Evolutionary conservation across 2,329 filamentous ascomycete species (phyloP).

Genomic region (Alternaria rosae): DNA sequence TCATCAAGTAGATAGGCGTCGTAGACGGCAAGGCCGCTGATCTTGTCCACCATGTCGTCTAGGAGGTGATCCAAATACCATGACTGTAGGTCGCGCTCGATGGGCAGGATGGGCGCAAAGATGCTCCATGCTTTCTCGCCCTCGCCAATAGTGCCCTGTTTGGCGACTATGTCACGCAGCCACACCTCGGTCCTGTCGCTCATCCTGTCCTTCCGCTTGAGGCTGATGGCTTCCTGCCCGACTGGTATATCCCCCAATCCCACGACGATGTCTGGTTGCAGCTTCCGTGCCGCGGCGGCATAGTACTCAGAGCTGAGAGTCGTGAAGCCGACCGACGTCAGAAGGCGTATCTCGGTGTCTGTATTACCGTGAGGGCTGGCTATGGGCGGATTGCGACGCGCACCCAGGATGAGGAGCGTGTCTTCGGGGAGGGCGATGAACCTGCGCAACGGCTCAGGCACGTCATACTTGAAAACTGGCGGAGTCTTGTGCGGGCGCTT

Average conservation of each 20-base stretch:
- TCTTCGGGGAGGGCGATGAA: slow-evolving; percentile 78
- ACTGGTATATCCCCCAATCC: slow-evolving; percentile 77
- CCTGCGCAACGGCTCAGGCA: slow-evolving; percentile 67
- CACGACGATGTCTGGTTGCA: slow-evolving; percentile 82
- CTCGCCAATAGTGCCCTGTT: slow-evolving; percentile 44
- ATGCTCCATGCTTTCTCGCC: slow-evolving; percentile 48
- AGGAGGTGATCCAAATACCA: slow-evolving; percentile 79
- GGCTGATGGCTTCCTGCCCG: slow-evolving; percentile 63
- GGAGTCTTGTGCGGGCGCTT: slow-evolving; percentile 59
- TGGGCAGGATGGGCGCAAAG: slow-evolving; percentile 73
- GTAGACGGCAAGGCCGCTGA: slow-evolving; percentile 78
- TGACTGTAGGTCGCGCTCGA: slow-evolving; percentile 77
- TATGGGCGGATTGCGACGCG: slow-evolving; percentile 80
- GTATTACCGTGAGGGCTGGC: slow-evolving; percentile 73
- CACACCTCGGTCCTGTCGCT: slow-evolving; percentile 84
- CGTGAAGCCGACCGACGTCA: slow-evolving; percentile 87
- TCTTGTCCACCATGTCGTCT: slow-evolving; percentile 63
- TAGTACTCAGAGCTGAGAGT: slow-evolving; percentile 75
- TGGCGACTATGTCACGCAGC: slow-evolving; percentile 71
- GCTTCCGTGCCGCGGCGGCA: slow-evolving; percentile 66
- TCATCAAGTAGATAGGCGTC: slow-evolving; percentile 73
- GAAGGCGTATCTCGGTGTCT: slow-evolving; percentile 74
- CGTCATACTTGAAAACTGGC: slow-evolving; percentile 61
- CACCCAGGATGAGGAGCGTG: slow-evolving; percentile 73
- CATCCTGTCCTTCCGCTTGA: slow-evolving; percentile 83